Conservation (phyloP, 352 stramenopile species). For the Hyaloperonospora brassicae region DNA sequence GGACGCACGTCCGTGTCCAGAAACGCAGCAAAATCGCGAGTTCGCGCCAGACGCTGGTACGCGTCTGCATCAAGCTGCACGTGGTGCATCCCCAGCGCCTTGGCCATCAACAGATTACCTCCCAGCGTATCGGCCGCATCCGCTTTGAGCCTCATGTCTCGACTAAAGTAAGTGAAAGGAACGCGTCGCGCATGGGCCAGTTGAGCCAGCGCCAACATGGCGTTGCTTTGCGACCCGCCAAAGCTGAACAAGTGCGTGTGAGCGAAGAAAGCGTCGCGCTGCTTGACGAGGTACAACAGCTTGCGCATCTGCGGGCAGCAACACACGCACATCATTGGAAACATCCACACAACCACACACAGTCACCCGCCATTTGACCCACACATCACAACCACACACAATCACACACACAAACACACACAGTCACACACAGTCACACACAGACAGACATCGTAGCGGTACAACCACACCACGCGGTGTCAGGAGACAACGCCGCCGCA, state of each 20-base stretch:
- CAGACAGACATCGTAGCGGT: background rate
- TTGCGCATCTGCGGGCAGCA: constrained; percentile 61
- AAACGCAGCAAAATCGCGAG: constrained; percentile 32
- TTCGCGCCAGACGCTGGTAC: constrained; percentile 41
- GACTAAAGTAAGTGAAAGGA: constrained; percentile 84
- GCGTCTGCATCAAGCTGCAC: constrained; percentile 33
- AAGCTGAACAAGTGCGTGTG: constrained; percentile 64
- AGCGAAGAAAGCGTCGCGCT: constrained; percentile 49
- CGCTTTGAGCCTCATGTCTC: constrained; percentile 21
- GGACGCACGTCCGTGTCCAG: constrained; percentile 6
- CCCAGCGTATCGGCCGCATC: constrained; percentile 4
- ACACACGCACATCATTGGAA: too few relatives aligned
- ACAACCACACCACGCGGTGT: too few relatives aligned
- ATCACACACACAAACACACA: background rate
- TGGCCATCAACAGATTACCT: constrained; percentile 43
- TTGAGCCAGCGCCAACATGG: constrained; percentile 79
- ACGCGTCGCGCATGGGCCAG: constrained; percentile 56
- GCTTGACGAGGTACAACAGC: constrained; percentile 66
- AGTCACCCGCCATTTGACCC: too few relatives aligned
- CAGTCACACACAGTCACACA: background rate
- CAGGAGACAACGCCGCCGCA: too few relatives aligned
- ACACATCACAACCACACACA: background rate
- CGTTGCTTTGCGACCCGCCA: constrained; percentile 77
- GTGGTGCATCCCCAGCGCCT: constrained; percentile 58
- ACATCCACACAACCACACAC: background rate